phyloP scores from a whole-genome alignment of 495 filamentous ascomycete genomes.

The Alectoria sarmentosa region DNA sequence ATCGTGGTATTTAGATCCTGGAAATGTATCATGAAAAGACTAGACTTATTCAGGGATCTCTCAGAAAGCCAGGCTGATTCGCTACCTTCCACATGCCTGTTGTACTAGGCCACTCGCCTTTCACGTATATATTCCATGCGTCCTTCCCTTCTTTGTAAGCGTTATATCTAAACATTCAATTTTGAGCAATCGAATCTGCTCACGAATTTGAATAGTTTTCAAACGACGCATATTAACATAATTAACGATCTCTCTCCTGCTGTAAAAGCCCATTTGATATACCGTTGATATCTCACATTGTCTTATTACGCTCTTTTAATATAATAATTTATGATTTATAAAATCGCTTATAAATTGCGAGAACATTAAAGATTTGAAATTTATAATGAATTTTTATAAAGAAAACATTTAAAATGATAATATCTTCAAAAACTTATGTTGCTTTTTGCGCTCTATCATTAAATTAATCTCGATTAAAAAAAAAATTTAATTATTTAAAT shows the following conservation, averaged over 20 bases:
- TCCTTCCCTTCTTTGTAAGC: background rate
- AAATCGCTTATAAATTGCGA: background rate
- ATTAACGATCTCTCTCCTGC: slow-evolving; percentile 1
- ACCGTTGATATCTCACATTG: background rate
- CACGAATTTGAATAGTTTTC: background rate
- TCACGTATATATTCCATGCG: background rate
- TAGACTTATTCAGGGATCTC: no score
- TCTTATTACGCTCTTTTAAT: background rate
- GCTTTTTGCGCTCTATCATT: no score
- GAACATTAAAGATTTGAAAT: background rate
- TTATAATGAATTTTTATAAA: background rate
- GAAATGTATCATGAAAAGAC: no score
- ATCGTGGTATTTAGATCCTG: no score
- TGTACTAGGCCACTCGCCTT: background rate
- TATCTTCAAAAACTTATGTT: no score
- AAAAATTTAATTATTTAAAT: no score
- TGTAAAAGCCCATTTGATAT: background rate
- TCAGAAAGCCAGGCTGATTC: no score
- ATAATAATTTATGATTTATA: background rate
- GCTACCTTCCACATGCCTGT: background rate
- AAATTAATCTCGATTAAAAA: no score
- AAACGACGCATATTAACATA: background rate
- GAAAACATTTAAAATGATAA: no score
- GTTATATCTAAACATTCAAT: background rate
- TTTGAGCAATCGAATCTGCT: background rate